These are phyloP conservation scores for Flaveria trinervia DNA, from an alignment of 129 eudicot genomes.

Conservation along the genomic window DNA sequence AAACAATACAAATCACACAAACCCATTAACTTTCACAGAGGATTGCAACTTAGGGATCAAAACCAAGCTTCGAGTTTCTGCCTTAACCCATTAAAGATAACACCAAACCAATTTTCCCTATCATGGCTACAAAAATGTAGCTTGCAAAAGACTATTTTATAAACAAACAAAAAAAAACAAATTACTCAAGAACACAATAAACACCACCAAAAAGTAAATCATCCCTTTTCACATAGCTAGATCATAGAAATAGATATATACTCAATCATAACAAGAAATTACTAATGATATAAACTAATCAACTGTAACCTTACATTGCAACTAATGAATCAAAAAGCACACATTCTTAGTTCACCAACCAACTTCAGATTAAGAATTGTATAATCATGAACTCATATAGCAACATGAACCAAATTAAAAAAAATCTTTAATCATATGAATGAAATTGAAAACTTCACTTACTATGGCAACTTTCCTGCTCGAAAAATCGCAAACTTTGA, in stretches of 20 bases:
- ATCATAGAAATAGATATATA: neutral
- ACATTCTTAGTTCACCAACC: neutral
- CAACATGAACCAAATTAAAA: neutral
- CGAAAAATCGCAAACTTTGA: constrained; percentile 6
- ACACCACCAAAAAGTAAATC: neutral
- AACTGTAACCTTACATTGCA: neutral
- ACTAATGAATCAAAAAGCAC: constrained; percentile 1
- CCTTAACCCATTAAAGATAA: no score
- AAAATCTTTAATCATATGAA: neutral
- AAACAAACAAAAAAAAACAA: neutral
- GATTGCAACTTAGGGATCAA: neutral
- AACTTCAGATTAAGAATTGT: neutral
- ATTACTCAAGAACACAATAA: neutral
- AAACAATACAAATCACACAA: neutral
- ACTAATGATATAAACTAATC: neutral
- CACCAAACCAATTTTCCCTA: no score
- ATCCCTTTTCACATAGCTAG: neutral
- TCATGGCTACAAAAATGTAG: no score
- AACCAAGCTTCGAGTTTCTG: no score
- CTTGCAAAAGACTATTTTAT: neutral
- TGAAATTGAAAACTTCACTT: neutral
- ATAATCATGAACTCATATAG: neutral
- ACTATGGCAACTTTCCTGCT: neutral
- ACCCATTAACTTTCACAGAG: neutral
- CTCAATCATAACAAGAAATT: neutral